Conservation (phyloP, 192 early-diverging fungal species). For the Endogone sp. region DNA sequence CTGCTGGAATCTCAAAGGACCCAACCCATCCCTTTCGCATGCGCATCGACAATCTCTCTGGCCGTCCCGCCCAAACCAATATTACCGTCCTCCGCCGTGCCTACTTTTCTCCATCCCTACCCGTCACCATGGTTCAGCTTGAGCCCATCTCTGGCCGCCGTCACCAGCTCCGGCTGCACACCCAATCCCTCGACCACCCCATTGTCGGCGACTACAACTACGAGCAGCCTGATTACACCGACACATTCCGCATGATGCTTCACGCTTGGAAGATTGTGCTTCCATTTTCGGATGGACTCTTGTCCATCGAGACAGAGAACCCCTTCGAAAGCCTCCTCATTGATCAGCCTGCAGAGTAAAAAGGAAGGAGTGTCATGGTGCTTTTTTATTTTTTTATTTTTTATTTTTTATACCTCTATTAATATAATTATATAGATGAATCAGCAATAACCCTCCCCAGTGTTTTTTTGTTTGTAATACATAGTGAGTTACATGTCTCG, state of each 20-base stretch:
- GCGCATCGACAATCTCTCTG: slow-evolving; percentile 13
- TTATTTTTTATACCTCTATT: too few species aligned
- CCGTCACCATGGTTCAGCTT: slow-evolving; percentile 20
- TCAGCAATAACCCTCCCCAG: too few species aligned
- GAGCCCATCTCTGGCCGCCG: slow-evolving; percentile 27
- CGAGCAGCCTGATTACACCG: slow-evolving; percentile 24
- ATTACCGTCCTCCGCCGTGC: slow-evolving; percentile 22
- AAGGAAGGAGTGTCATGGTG: too few species aligned
- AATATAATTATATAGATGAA: too few species aligned
- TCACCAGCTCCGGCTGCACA: slow-evolving; percentile 35
- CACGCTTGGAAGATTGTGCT: slow-evolving; percentile 32
- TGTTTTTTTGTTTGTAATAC: too few species aligned
- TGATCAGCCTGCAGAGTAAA: background rate
- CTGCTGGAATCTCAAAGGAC: slow-evolving; percentile 29
- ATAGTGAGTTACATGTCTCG: too few species aligned
- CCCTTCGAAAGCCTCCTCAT: background rate
- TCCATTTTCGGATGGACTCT: slow-evolving; percentile 5
- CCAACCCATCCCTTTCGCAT: slow-evolving; percentile 32
- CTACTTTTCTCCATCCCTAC: slow-evolving; percentile 16
- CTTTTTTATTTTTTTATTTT: too few species aligned
- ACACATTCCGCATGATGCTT: slow-evolving; percentile 40
- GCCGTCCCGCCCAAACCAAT: slow-evolving; percentile 26
- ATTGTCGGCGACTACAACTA: slow-evolving; percentile 42
- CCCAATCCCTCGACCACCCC: slow-evolving; percentile 27
- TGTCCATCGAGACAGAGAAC: background rate